These are phyloP conservation scores for Fusarium tupiense DNA, from an alignment of 2,329 filamentous ascomycete genomes.

Conservation along the genomic window DNA sequence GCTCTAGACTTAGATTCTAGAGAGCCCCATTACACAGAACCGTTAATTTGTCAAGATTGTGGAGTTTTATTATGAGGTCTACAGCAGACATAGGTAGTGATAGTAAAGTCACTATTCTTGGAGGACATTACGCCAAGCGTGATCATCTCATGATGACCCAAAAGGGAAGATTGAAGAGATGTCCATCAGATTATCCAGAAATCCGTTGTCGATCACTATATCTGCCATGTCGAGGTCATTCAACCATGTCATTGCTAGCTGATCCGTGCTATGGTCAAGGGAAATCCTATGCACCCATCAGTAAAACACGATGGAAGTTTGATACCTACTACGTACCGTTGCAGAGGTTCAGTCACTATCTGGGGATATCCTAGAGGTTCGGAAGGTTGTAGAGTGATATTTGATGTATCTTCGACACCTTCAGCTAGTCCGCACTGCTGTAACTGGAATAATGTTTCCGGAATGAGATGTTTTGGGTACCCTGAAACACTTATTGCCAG, in stretches of 20 bases:
- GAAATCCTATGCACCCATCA: not conserved
- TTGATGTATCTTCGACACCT: not conserved
- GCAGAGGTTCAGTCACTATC: not conserved
- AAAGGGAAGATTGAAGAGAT: not conserved
- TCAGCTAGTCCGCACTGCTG: not conserved
- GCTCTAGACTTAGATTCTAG: not conserved
- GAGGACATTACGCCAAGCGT: not conserved
- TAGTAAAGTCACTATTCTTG: not conserved
- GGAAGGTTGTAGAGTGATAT: not conserved
- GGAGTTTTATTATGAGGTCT: not conserved
- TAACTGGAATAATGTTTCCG: not conserved
- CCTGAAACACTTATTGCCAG: not conserved
- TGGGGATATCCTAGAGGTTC: not conserved
- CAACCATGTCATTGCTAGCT: not conserved
- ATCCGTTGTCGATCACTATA: not conserved
- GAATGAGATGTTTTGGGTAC: not conserved
- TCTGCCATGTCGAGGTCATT: not conserved
- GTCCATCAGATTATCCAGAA: not conserved
- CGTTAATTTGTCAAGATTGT: not conserved
- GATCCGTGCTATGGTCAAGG: not conserved
- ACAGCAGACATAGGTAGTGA: not conserved
- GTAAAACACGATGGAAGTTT: fast-evolving
- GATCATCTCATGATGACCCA: not conserved
- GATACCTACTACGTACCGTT: not conserved
- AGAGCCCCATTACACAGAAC: not conserved